These are phyloP conservation scores for Pseudocercospora ulei DNA, from an alignment of 2,329 filamentous ascomycete species.

Conservation along the genomic window DNA sequence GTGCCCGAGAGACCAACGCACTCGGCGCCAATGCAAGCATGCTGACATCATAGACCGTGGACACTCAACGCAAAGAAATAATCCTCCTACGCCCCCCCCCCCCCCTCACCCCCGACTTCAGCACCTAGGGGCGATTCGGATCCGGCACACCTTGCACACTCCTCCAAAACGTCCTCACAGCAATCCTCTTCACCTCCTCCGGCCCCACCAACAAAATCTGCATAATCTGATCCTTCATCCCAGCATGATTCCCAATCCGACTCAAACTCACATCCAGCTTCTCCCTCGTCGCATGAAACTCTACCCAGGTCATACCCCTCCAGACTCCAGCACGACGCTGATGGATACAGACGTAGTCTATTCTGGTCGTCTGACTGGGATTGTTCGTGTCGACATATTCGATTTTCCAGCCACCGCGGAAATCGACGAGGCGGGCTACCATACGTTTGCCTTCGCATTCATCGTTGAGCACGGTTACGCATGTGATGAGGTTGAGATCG, in stretches of 20 bases:
- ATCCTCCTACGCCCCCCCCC: no score
- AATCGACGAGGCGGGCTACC: not conserved
- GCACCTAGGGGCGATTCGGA: no score
- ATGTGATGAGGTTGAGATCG: conserved; percentile 1
- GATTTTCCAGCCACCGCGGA: not conserved
- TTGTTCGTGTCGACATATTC: not conserved
- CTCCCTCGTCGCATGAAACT: not conserved
- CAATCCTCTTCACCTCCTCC: conserved; percentile 7
- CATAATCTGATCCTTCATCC: conserved; percentile 3
- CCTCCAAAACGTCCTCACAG: conserved; percentile 5
- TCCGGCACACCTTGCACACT: no score
- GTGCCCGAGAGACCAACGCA: no score
- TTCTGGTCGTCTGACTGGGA: not conserved
- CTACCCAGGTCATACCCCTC: conserved; percentile 1
- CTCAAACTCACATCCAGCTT: not conserved
- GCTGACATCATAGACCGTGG: no score
- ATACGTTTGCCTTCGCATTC: not conserved
- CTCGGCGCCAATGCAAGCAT: no score
- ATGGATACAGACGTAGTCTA: not conserved
- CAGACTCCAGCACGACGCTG: not conserved
- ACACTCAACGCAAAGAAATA: no score
- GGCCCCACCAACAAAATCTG: conserved; percentile 6
- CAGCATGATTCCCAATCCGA: not conserved
- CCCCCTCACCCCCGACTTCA: no score
- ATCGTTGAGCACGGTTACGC: not conserved